Evolutionary conservation across 192 early-diverging fungal genomes (phyloP).

Genomic region (Backusella westeae): DNA sequence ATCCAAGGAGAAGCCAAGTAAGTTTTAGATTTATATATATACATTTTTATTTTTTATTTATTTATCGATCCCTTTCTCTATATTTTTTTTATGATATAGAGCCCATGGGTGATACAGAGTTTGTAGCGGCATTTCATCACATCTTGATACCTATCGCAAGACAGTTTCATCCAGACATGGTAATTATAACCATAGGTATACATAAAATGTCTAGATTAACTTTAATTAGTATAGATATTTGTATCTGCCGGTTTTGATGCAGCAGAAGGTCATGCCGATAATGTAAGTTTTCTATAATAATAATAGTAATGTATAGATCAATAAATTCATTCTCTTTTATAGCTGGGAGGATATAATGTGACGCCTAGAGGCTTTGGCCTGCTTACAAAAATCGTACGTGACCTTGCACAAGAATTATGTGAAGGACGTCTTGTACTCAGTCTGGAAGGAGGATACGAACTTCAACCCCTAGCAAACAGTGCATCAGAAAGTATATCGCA

Average conservation of each 20-base stretch:
- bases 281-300: conserved; percentile 34
- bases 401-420: conserved; percentile 50
- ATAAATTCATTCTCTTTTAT: background rate
- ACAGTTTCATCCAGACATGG: conserved; percentile 73
- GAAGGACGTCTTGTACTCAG: conserved; percentile 62
- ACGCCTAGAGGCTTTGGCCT: conserved; percentile 65
- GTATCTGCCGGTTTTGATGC: conserved; percentile 81
- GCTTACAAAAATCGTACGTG: conserved; percentile 61
- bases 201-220: background rate
- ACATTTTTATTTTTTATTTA: conserved; percentile 4
- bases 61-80: background rate
- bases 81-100: conserved; percentile 4
- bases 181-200: conserved; percentile 30
- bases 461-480: conserved; percentile 42
- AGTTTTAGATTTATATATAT: background rate
- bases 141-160: conserved; percentile 67
- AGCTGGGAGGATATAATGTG: conserved; percentile 68
- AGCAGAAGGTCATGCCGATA: conserved; percentile 59
- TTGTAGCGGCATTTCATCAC: conserved; percentile 64
- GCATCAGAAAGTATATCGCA: conserved; percentile 43
- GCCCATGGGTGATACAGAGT: conserved; percentile 73
- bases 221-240: conserved; percentile 27
- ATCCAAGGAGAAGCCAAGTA: conserved; percentile 43
- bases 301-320: background rate
- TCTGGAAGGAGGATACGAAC: conserved; percentile 60